Percentiles rank a stretch among this genome's conserved stretches.
Conservation (phyloP, 176 grass and related monocot genomes). For the Oryza rufipogon region DNA sequence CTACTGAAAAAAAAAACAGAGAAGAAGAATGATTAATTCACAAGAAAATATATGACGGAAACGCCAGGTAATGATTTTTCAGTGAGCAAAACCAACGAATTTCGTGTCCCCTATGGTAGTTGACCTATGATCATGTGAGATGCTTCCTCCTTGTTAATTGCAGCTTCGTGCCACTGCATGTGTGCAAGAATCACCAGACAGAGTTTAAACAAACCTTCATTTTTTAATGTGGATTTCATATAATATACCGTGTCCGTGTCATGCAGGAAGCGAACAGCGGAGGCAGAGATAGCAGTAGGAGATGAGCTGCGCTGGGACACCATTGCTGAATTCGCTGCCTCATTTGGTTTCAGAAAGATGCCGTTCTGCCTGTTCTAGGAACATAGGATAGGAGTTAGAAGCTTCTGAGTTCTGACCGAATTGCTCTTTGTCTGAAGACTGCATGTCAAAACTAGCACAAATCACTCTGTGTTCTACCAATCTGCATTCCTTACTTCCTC, state of each 20-base stretch:
- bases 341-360: constrained; percentile 36
- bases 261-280: constrained; percentile 12
- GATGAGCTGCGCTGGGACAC: constrained; percentile 6
- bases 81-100: background rate
- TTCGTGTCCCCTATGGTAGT: background rate
- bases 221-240: constrained; percentile 26
- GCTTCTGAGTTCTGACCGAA: constrained; percentile 31
- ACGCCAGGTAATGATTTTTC: background rate
- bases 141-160: constrained; percentile 40
- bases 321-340: constrained; percentile 34
- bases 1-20: background rate
- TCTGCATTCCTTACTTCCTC: background rate
- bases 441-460: constrained; percentile 22
- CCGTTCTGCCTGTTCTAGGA: constrained; percentile 18
- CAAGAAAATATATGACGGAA: background rate
- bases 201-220: constrained; percentile 28
- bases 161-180: constrained; percentile 31
- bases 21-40: background rate
- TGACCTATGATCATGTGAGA: constrained; percentile 47
- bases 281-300: constrained; percentile 20
- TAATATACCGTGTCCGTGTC: constrained; percentile 21
- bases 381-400: constrained; percentile 34
- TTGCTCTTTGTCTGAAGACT: constrained; percentile 27
- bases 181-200: constrained; percentile 52
- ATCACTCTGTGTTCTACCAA: background rate